Evolutionary conservation across 2,329 filamentous ascomycete species (phyloP), one percentile per base, ranked within the genome.

Genomic region (Diaporthe eres): DNA sequence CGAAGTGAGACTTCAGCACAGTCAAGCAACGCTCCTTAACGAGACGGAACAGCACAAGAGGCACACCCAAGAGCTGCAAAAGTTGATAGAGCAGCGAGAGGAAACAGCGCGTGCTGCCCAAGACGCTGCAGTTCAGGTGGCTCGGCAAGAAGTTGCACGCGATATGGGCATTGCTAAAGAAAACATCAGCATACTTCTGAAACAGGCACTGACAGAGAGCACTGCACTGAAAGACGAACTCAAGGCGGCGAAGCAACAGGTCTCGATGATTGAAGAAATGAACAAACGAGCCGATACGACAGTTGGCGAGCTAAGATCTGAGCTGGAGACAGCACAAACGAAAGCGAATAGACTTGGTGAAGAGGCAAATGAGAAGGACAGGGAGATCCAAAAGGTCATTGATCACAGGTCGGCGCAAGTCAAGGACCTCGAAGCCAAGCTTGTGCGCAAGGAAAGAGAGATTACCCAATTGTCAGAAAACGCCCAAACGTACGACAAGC

Each of bases 71-170:
- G 72, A 77, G 49, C 74, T 82, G 22, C 77, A 72, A 8, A 75
- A 77, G 17, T 28, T 75, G 31, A n/a, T 81, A 12, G 63, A 78
- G 13, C 75, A 80, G 17, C 75, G 74, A 74, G 71, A 83, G 25
- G 47, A 72, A 61, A 44, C 75, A n/a, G 25, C 76, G 77, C 74
- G 28, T 15, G 31, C 19, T 19, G 74, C 60, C 9, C 73, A 74
- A 31, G 77, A 82, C 2, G 73, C 80, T 42, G 82, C 83, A 19
- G 74, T 81, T 1, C 77, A 82, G 42, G 76, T 78, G 19, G 83
- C 83, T 31, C 81, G 82, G 1, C 77, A 74, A 12, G 81, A 85
- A 75, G 81, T 83, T n/a, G 79, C 81, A n/a, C 65, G 74, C n/a
- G 80, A 79, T 25, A 77, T 84, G 51, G 77, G 80, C 28, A 77